A percentile compares a stretch with the other conserved stretches of the same genome.
These are phyloP conservation scores for Pyricularia grisea DNA, from an alignment of 2,329 filamentous ascomycete species.

Conservation along the genomic window DNA sequence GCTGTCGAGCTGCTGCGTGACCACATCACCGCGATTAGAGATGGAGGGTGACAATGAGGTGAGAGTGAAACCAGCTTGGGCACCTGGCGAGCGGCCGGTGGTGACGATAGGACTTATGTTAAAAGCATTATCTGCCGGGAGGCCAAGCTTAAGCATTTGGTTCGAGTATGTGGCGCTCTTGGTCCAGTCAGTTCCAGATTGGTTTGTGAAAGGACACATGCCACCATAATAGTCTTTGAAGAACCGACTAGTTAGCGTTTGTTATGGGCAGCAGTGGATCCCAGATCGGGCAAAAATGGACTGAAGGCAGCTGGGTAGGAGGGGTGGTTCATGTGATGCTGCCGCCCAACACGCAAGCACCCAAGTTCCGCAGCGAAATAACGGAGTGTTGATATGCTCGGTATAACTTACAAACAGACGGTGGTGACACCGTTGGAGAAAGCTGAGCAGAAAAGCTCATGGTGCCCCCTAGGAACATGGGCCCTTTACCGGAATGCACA, in stretches of 20 bases:
- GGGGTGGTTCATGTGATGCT: background rate
- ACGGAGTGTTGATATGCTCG: background rate
- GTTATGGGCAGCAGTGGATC: background rate
- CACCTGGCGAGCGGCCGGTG: constrained; percentile 52
- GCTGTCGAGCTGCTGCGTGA: constrained; percentile 68
- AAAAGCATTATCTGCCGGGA: constrained; percentile 24
- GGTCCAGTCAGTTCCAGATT: constrained; percentile 47
- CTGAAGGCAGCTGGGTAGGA: background rate
- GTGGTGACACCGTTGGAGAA: constrained; percentile 34
- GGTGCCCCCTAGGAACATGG: constrained; percentile 42
- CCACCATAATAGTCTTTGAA: constrained; percentile 70
- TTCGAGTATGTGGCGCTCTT: constrained; percentile 69
- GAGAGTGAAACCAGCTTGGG: constrained; percentile 81
- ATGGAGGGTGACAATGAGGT: constrained; percentile 64
- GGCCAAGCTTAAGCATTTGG: constrained; percentile 59
- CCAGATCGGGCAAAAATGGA: background rate
- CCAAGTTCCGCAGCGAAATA: background rate
- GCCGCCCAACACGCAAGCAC: background rate
- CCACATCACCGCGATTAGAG: constrained; percentile 53
- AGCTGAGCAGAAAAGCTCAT: constrained; percentile 60
- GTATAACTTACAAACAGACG: background rate
- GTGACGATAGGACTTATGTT: constrained; percentile 30
- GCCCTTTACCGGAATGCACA: constrained; percentile 8
- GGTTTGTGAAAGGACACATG: constrained; percentile 61
- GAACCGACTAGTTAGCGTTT: constrained; percentile 12